Evolutionary conservation across 768 basidiomycete genomes (phyloP).

Genomic region (Lentinus brumalis): DNA sequence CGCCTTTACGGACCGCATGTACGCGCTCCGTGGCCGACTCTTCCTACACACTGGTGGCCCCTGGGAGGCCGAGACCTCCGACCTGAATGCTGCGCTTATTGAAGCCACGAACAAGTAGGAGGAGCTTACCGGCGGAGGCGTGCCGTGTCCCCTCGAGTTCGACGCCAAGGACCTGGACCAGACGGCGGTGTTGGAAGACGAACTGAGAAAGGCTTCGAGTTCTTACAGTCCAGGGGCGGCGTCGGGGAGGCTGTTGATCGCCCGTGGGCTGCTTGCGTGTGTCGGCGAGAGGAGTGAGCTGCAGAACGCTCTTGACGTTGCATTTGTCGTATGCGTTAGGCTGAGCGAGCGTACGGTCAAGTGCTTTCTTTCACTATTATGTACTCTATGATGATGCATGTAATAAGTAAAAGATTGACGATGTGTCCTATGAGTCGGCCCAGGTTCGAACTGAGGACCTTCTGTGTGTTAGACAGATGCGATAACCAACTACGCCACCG

Average conservation of each 20-base stretch:
- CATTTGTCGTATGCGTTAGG: too few relatives aligned
- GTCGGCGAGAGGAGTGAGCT: too few relatives aligned
- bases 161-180: constrained; percentile 43
- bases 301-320: too few relatives aligned
- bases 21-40: too few relatives aligned
- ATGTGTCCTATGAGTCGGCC: constrained; percentile 36
- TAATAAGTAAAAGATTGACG: too few relatives aligned
- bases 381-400: too few relatives aligned
- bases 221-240: too few relatives aligned
- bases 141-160: constrained; percentile 30
- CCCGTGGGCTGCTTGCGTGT: too few relatives aligned
- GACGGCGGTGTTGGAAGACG: constrained; percentile 35
- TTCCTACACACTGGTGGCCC: constrained; percentile 44
- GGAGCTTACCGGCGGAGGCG: constrained; percentile 22
- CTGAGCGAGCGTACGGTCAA: too few relatives aligned
- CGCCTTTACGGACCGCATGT: too few relatives aligned
- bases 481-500: constrained; percentile 83
- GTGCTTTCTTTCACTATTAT: too few relatives aligned
- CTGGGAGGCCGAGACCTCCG: constrained; percentile 54
- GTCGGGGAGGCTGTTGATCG: too few relatives aligned
- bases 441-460: constrained; percentile 74
- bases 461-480: constrained; percentile 84
- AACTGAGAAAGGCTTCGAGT: background rate
- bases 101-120: constrained; percentile 27
- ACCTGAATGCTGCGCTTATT: constrained; percentile 49